Percentiles rank a stretch among this genome's conserved stretches.
Evolutionary conservation across 2,329 filamentous ascomycete genomes (phyloP).

Genomic region (Monilinia polystroma): DNA sequence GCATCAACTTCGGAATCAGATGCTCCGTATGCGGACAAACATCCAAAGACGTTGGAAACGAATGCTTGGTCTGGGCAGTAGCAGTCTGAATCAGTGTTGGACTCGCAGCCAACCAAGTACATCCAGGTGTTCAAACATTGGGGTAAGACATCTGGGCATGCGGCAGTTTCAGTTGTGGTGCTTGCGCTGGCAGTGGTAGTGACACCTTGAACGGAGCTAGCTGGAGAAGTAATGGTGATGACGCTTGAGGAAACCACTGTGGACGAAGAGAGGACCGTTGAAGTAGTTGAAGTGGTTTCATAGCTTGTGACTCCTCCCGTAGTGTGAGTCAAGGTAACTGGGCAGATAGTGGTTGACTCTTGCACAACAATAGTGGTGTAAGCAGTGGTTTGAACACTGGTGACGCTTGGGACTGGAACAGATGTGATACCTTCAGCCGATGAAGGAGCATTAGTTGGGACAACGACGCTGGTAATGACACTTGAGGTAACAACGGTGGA

Average conservation of each 20-base stretch:
- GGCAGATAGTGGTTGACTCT: constrained; percentile 38
- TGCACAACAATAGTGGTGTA: constrained; percentile 30
- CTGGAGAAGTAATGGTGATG: constrained; percentile 10
- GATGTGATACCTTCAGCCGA: neutral
- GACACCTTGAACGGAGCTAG: constrained; percentile 15
- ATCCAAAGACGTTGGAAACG: constrained; percentile 76
- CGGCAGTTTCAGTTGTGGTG: constrained; percentile 44
- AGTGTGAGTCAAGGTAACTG: constrained; percentile 30
- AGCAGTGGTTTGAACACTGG: constrained; percentile 27
- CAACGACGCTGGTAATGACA: constrained; percentile 1
- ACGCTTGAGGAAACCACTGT: constrained; percentile 30
- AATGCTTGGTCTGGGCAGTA: constrained; percentile 81
- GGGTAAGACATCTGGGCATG: constrained; percentile 68
- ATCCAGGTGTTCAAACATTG: constrained; percentile 93
- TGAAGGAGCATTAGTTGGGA: neutral
- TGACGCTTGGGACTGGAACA: neutral
- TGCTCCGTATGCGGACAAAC: constrained; percentile 74
- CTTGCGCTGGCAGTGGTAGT: constrained; percentile 30
- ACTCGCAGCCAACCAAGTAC: constrained; percentile 68
- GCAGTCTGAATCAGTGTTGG: constrained; percentile 80
- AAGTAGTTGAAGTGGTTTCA: constrained; percentile 28
- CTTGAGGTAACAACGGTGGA: constrained; percentile 33
- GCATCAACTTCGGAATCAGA: constrained; percentile 64
- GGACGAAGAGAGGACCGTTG: constrained; percentile 41
- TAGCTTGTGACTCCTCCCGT: neutral